Percentiles rank a stretch among this genome's conserved stretches.
Conservation (phyloP, 2,329 filamentous ascomycete genomes). For the Fusarium acutatum region DNA sequence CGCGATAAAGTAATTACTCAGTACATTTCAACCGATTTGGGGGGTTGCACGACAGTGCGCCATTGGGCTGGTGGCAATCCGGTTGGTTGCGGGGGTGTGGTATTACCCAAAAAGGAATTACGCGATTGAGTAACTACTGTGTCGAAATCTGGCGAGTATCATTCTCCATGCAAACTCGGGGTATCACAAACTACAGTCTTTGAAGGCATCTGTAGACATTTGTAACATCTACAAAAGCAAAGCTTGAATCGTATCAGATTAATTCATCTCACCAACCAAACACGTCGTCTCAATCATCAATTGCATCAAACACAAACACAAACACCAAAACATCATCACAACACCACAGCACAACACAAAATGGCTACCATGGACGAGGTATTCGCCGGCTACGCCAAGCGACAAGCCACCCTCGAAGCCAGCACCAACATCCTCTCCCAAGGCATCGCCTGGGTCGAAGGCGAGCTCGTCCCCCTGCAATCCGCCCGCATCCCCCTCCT, state of each 20-base stretch:
- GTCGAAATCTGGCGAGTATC: background rate
- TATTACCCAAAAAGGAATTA: conserved; percentile 16
- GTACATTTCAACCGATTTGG: too few relatives aligned
- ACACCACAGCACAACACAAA: too few relatives aligned
- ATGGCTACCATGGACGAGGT: conserved; percentile 57
- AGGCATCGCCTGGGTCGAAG: conserved; percentile 58
- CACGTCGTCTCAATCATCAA: background rate
- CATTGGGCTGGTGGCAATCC: background rate
- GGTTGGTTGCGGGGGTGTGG: background rate
- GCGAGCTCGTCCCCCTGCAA: conserved; percentile 52
- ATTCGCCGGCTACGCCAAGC: conserved; percentile 48
- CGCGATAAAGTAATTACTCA: too few relatives aligned
- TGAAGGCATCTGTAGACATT: rapidly evolving
- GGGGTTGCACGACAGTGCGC: too few relatives aligned
- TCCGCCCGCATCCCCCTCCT: conserved; percentile 59
- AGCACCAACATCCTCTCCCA: conserved; percentile 35
- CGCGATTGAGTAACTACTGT: background rate
- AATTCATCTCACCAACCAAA: background rate
- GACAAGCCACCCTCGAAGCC: conserved; percentile 38
- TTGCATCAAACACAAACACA: background rate
- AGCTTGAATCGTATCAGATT: background rate
- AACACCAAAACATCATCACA: too few relatives aligned
- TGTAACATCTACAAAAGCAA: conserved; percentile 6
- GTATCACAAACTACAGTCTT: rapidly evolving
- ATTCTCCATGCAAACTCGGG: background rate